Evolutionary conservation across 306 rosid species (phyloP), one percentile per base, ranked within the genome.

Genomic region (Cyamopsis tetragonoloba): DNA sequence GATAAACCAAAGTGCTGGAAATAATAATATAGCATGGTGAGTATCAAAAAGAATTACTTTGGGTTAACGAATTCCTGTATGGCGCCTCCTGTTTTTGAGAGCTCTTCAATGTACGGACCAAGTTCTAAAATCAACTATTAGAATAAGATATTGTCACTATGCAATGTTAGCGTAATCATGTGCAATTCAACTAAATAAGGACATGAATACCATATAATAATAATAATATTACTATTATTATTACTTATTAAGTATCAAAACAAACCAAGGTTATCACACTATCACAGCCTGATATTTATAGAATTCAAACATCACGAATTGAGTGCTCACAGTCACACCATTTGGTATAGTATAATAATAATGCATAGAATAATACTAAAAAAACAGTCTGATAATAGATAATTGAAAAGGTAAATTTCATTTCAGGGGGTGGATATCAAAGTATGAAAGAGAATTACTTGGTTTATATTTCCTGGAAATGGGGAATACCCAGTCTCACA

Each of bases 391-490:
- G 35, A 66, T n/a, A 42, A 42, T 8, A 71, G 51, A 71, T 12
- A 64, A 74, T 34, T 43, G 13, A 18, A 71, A 66, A 60, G 70
- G 38, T 1, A 19, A 43, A 35, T 35, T 69, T 20, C 39, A 43
- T 3, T 19, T 19, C 13, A 2, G 43, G 12, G 27, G 0, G 6
- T 2, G 26, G 42, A 68, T 34, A 56, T 24, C 50, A 26, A 79
- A 70, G 42, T 74, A 15, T 48, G 74, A 55, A 47, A 79, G 72
- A 81, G 46, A 28, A 68, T 86, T 93, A 93, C 96, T 75, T 90
- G 99, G 81, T 93, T 90, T 74, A 93, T 93, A 71, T 93, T 93
- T 83, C 99, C 99, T 8, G 97, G 97, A 82, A 86, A 93, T 10
- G 92, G 99, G 63, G 97, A 93, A 75, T 72, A 90, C 78, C 99